Conservation (phyloP, 202 grass and related monocot species). For the Schoenoplectus triqueter region DNA sequence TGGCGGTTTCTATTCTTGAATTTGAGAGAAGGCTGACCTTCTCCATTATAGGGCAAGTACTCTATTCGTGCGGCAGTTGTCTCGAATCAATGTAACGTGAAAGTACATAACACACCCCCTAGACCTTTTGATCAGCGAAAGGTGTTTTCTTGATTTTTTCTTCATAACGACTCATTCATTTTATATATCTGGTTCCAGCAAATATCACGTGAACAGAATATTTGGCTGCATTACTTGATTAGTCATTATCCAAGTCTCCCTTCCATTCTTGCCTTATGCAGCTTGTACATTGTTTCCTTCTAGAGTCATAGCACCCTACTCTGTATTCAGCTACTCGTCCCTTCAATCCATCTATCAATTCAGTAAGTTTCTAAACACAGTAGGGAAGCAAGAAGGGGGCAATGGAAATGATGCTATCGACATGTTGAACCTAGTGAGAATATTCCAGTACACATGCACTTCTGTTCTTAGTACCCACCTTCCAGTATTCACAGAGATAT, state of each 20-base stretch:
- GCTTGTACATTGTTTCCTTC: conserved; percentile 25
- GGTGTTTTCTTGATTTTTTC: conserved; percentile 26
- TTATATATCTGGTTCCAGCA: background rate
- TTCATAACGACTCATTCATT: background rate
- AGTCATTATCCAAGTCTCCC: background rate
- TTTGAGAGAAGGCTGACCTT: conserved; percentile 23
- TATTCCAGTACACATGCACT: background rate
- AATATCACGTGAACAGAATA: background rate
- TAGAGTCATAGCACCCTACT: background rate
- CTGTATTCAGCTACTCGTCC: background rate
- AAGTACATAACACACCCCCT: background rate
- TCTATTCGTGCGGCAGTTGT: background rate
- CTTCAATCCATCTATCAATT: background rate
- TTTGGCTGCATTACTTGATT: conserved; percentile 1
- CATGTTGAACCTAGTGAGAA: background rate
- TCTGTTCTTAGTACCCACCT: conserved; percentile 10
- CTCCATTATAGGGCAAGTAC: conserved; percentile 4
- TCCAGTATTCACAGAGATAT: background rate
- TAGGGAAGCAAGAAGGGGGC: background rate
- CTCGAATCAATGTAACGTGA: background rate
- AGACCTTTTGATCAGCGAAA: conserved; percentile 14
- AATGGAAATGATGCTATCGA: conserved; percentile 18
- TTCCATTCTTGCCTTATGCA: background rate
- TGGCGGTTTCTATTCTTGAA: conserved; percentile 3
- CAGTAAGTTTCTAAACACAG: background rate